phyloP scores from a whole-genome alignment of 1,284 basidiomycete genomes.

The Ceratobasidium theobromae region DNA sequence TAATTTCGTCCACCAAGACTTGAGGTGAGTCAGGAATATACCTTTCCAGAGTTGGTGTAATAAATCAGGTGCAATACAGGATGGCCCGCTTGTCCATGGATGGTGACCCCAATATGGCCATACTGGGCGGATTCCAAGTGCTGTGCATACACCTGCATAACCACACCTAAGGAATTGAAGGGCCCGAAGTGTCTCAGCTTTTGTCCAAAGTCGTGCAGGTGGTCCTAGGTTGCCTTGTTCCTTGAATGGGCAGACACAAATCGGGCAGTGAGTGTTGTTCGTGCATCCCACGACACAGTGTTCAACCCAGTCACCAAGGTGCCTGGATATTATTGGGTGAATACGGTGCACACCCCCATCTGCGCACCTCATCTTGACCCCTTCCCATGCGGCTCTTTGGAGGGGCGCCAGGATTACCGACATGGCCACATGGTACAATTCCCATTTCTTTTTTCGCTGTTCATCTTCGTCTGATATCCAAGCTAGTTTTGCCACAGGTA shows the following conservation, averaged over 20 bases:
- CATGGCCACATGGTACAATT: constrained; percentile 37
- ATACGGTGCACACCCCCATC: constrained; percentile 10
- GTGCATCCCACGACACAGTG: constrained; percentile 1
- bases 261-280: constrained; percentile 4
- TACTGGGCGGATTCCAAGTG: not conserved
- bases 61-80: constrained; percentile 42
- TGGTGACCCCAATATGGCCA: constrained; percentile 40
- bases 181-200: not conserved
- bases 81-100: constrained; percentile 20
- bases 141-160: not conserved
- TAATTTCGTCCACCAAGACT: constrained; percentile 33
- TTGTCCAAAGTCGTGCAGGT: not conserved
- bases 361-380: constrained; percentile 33
- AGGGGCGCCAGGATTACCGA: constrained; percentile 32
- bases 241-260: not conserved
- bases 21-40: constrained; percentile 40
- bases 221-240: not conserved
- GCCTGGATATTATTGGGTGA: not conserved
- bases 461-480: not conserved
- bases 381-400: constrained; percentile 12
- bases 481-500: constrained; percentile 15
- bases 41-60: constrained; percentile 44
- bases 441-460: not conserved
- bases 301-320: constrained; percentile 1
- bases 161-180: not conserved